Evolutionary conservation across 2,329 filamentous ascomycete species (phyloP), one percentile per base, ranked within the genome.

Genomic region (Tolypocladium ovalisporum): DNA sequence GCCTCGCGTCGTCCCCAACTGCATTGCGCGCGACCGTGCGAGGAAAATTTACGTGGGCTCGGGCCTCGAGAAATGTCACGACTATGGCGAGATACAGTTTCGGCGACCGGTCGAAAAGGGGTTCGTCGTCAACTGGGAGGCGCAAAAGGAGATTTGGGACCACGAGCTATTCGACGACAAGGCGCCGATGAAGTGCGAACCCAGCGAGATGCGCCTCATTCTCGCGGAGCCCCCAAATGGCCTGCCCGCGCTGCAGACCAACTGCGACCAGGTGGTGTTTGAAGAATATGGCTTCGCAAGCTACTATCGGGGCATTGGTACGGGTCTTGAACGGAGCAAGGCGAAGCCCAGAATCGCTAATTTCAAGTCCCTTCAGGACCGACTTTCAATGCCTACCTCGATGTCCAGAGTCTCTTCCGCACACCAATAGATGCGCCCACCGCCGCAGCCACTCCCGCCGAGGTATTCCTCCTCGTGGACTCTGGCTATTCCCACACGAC

Each of bases 241-340:
- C 4, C 79, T 96, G 57, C 85, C 87, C 0, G 84, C 85, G 15
- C 74, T 99, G 61, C 91, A 97, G 72, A 83, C 86, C 42, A 94
- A 97, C 69, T 91, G 90, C 64, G 94, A 99, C 67, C 93, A 99
- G 75, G 90, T 99, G 68, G 84, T 97, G 1, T 97, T 99, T 76
- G 94, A 99, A 69, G 92, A 97, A 69, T 99, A 94, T 75, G 90
- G 90, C 2, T 99, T 99, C 72, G 83, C 87, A 13, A 87, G 88
- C 63, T 96, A 96, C 73, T 88, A 87, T 62, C 84, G 94, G 60
- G 86, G 83, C 58, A 76, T 89, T 62, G 89, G 89, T 83, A 70
- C 59, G 76, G 39, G 8, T 24, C 27, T 4, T 22, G 5, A 7
- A 27, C 36, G 10, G 17, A n/a, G 29, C 49, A 29, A 49, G 2